Base-by-base conservation (phyloP, 805 yeast genomes). In the Suhomyces sp. region DNA sequence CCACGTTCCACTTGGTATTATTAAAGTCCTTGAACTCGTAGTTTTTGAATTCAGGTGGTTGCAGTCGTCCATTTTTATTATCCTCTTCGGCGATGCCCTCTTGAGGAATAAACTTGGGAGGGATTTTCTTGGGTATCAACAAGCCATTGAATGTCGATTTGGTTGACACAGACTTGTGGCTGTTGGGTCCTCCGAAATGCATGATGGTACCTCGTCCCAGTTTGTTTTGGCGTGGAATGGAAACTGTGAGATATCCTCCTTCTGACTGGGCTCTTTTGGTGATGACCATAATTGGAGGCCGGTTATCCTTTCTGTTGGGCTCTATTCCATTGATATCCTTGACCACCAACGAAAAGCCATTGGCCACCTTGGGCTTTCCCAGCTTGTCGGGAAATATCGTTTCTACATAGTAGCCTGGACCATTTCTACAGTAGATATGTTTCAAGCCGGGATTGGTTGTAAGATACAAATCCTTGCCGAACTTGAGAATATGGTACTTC, bases 361-460 rank as follows among this genome's bases (percentile, higher is more conserved):
- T 47, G 36, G n/a, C 35, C 3, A 46, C 24, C 15, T 44, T 45
- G n/a, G 57, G 61, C 42, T 52, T 47, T 31, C 40, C 54, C 48
- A 29, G 48, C 50, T 51, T 52, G 55, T 23, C 61, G 60, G 60
- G 63, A 41, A 44, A 67, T 41, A 67, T 63, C 2, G 79, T 58
- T 48, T 77, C 76, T 13, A 85, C 81, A 58, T 77, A 81, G 60
- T 81, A 84, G 3, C 88, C 84, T 0, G 90, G 90, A 0, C 83
- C 88, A 57, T 76, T 74, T 31, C 87, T 70, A 50, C 87, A 80
- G 57, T 77, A 79, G 36, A 81, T 65, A 62, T 86, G 90, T 55
- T 80, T 77, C 17, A 73, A 66, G 22, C 83, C 84, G 0, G 91
- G 91, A 58, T 84, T 86, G 0, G 92, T 86, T 1, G 90, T 79